Evolutionary conservation across 768 basidiomycete genomes (phyloP).

Genomic region (Cyclocybe cylindracea): DNA sequence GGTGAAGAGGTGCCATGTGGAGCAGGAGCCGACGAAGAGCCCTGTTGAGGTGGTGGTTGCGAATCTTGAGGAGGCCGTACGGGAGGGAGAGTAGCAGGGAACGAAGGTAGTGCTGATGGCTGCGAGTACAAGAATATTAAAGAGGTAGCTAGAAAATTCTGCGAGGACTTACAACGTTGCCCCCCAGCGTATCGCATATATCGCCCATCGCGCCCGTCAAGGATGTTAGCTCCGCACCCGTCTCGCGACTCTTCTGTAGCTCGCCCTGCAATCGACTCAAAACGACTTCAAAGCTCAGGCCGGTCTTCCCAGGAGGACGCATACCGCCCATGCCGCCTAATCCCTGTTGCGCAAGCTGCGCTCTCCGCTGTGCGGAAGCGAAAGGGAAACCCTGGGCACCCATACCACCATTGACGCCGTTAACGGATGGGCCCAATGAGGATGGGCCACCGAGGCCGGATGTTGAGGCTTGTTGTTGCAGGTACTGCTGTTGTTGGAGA

Average conservation of each 20-base stretch:
- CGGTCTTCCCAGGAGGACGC: conserved; percentile 80
- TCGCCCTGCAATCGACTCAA: conserved; percentile 87
- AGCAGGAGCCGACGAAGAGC: conserved; percentile 23
- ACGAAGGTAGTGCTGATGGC: conserved; percentile 64
- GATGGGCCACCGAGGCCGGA: conserved; percentile 6
- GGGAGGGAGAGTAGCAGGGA: conserved; percentile 14
- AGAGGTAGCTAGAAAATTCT: not conserved
- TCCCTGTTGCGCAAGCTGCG: conserved; percentile 58
- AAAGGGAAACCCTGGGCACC: not conserved
- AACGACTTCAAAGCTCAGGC: conserved; percentile 91
- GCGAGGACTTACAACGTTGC: conserved; percentile 61
- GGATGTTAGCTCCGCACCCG: conserved; percentile 80
- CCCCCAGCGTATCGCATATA: conserved; percentile 67
- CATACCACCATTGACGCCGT: too few relatives aligned
- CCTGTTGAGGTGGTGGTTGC: conserved; percentile 1
- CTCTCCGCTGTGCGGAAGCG: conserved; percentile 44
- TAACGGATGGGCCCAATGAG: not conserved
- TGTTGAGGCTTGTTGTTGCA: too few relatives aligned
- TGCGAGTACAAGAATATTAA: conserved; percentile 23
- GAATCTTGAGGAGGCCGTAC: conserved; percentile 23
- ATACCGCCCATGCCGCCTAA: conserved; percentile 75
- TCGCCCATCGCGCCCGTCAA: conserved; percentile 70
- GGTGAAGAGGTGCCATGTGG: conserved; percentile 25
- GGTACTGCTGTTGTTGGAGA: too few relatives aligned
- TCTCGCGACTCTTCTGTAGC: conserved; percentile 94